These are phyloP conservation scores for Vaccinium vitisidaea DNA, from an alignment of 148 eudicot genomes.

Conservation along the genomic window DNA sequence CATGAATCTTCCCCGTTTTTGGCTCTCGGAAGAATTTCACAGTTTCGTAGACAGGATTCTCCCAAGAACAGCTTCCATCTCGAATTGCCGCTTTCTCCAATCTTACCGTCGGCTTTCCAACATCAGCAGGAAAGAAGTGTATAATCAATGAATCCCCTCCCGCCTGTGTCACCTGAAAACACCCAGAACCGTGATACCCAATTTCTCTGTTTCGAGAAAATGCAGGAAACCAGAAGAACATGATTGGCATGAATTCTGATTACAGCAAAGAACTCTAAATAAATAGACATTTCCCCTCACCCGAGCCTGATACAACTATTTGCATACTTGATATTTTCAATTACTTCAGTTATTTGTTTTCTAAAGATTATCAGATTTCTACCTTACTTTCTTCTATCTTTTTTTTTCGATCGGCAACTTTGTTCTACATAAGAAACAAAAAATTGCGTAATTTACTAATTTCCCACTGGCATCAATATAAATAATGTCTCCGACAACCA, in stretches of 20 bases:
- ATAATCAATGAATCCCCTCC: slow-evolving; percentile 71
- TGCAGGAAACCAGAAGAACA: not conserved
- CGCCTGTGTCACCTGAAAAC: slow-evolving; percentile 49
- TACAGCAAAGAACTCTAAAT: not conserved
- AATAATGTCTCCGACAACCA: not conserved
- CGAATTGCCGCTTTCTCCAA: slow-evolving; percentile 62
- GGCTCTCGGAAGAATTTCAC: slow-evolving; percentile 75
- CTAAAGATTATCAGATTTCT: not conserved
- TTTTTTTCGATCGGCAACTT: not conserved
- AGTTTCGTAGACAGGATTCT: slow-evolving; percentile 68
- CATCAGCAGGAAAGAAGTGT: slow-evolving; percentile 74
- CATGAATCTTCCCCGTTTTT: slow-evolving; percentile 76
- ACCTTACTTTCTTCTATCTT: not conserved
- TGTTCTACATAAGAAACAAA: too few relatives aligned
- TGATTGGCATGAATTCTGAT: not conserved
- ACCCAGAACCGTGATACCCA: slow-evolving; percentile 1
- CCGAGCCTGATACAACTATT: not conserved
- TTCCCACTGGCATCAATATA: slow-evolving; percentile 12
- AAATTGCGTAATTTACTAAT: not conserved
- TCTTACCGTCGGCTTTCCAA: slow-evolving; percentile 77
- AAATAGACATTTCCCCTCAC: not conserved
- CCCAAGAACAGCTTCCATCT: slow-evolving; percentile 83
- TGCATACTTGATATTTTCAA: not conserved
- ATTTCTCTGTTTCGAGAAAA: slow-evolving; percentile 10
- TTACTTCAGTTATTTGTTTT: not conserved